Evolutionary conservation across 331 rosid species (phyloP).

Genomic region (Malus hybrid): DNA sequence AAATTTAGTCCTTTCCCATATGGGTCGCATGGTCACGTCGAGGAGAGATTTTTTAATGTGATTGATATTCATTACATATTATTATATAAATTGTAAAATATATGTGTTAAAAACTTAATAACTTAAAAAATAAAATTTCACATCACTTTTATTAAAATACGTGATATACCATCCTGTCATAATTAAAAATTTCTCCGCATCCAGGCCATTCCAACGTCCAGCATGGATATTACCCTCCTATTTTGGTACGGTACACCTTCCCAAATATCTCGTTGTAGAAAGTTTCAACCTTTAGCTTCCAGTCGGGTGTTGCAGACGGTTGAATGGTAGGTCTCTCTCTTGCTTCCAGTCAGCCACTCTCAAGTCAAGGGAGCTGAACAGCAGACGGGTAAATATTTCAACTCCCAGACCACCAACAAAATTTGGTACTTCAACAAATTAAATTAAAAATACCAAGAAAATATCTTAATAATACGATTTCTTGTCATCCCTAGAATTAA

Average conservation of each 20-base stretch:
- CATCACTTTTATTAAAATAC: too few species aligned
- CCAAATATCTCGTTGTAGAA: background rate
- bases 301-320: background rate
- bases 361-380: conserved; percentile 8
- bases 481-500: background rate
- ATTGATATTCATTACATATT: too few species aligned
- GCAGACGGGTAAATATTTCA: conserved; percentile 6
- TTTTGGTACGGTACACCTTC: background rate
- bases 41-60: too few species aligned
- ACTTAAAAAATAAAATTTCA: too few species aligned
- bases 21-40: too few species aligned
- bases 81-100: too few species aligned
- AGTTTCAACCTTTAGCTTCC: background rate
- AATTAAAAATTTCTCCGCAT: too few species aligned
- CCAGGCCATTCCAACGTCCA: background rate
- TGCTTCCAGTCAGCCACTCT: background rate
- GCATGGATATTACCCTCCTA: background rate
- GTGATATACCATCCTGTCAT: too few species aligned
- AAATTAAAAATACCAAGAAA: background rate
- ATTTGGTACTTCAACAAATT: background rate
- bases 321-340: conserved; percentile 29
- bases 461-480: background rate
- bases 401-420: conserved; percentile 12
- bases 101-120: too few species aligned
- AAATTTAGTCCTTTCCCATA: background rate